Evolutionary conservation across 495 filamentous ascomycete genomes (phyloP).

Genomic region (Penicillium flavigenum): DNA sequence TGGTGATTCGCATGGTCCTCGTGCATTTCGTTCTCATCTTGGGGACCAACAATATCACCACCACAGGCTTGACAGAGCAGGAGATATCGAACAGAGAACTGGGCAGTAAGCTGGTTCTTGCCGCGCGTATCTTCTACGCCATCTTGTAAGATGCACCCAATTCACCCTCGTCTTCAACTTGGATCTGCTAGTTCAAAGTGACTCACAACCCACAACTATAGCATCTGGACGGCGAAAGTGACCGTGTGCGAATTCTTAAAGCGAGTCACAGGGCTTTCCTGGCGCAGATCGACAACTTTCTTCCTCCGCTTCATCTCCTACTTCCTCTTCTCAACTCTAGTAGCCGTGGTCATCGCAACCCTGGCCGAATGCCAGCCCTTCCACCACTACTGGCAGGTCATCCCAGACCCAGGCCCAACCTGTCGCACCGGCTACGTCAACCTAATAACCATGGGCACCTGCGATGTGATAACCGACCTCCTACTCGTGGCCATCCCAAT

Average conservation of each 20-base stretch:
- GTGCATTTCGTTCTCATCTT: constrained; percentile 80
- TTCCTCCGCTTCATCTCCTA: constrained; percentile 68
- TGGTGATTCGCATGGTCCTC: constrained; percentile 78
- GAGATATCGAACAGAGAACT: constrained; percentile 46
- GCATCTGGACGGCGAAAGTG: constrained; percentile 89
- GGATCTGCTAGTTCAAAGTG: not conserved
- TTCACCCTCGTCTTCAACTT: not conserved
- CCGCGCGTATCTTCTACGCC: constrained; percentile 55
- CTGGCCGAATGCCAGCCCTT: constrained; percentile 86
- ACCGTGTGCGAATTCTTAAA: constrained; percentile 89
- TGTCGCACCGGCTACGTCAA: constrained; percentile 85
- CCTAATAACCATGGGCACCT: constrained; percentile 80
- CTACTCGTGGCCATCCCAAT: constrained; percentile 85
- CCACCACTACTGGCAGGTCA: constrained; percentile 83
- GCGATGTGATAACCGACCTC: constrained; percentile 85
- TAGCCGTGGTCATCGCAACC: constrained; percentile 76
- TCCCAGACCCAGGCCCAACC: constrained; percentile 79
- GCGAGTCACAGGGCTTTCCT: constrained; percentile 65
- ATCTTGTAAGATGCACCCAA: constrained; percentile 48
- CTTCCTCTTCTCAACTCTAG: constrained; percentile 72
- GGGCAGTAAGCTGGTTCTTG: constrained; percentile 55
- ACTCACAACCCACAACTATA: constrained; percentile 30
- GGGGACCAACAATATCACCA: constrained; percentile 80
- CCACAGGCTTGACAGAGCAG: constrained; percentile 36
- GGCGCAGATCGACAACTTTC: constrained; percentile 67